Conservation (phyloP, 2,329 filamentous ascomycete species). For the Monosporascus sp. region DNA sequence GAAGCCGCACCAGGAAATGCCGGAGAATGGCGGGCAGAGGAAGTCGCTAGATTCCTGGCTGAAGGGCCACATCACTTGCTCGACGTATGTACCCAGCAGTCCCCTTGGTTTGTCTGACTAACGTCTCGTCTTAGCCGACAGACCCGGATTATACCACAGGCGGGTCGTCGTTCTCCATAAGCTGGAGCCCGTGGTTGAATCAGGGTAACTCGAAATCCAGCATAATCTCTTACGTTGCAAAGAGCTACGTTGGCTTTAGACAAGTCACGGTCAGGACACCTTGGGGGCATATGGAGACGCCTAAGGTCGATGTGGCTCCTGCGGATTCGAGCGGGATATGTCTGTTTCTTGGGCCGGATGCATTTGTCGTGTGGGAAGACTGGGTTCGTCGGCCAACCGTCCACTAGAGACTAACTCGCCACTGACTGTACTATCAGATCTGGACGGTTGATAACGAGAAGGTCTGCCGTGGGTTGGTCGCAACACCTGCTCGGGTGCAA, state of each 20-base stretch:
- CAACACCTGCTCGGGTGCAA: constrained; percentile 43
- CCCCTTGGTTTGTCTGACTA: neutral
- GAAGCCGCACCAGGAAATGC: constrained; percentile 11
- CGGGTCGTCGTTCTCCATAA: constrained; percentile 44
- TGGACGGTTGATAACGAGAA: constrained; percentile 32
- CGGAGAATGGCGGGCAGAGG: constrained; percentile 42
- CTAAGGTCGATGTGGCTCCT: constrained; percentile 33
- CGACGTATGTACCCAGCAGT: constrained; percentile 22
- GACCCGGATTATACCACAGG: constrained; percentile 46
- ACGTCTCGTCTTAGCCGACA: constrained; percentile 12
- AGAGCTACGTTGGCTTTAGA: constrained; percentile 51
- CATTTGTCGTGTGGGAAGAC: constrained; percentile 53
- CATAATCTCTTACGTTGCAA: constrained; percentile 44
- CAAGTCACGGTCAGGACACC: constrained; percentile 35
- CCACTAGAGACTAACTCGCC: neutral
- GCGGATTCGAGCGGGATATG: constrained; percentile 44
- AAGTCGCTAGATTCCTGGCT: constrained; percentile 44
- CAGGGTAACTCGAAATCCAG: constrained; percentile 30
- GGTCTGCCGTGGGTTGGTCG: constrained; percentile 48
- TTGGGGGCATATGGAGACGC: constrained; percentile 30
- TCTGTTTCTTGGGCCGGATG: constrained; percentile 43
- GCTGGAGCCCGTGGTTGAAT: constrained; percentile 49
- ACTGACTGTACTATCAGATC: constrained; percentile 28
- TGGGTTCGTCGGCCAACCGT: constrained; percentile 29
- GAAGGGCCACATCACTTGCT: constrained; percentile 36